These are phyloP conservation scores for Phytophthora pluvialis DNA, from an alignment of 352 stramenopile genomes.

Conservation along the genomic window DNA sequence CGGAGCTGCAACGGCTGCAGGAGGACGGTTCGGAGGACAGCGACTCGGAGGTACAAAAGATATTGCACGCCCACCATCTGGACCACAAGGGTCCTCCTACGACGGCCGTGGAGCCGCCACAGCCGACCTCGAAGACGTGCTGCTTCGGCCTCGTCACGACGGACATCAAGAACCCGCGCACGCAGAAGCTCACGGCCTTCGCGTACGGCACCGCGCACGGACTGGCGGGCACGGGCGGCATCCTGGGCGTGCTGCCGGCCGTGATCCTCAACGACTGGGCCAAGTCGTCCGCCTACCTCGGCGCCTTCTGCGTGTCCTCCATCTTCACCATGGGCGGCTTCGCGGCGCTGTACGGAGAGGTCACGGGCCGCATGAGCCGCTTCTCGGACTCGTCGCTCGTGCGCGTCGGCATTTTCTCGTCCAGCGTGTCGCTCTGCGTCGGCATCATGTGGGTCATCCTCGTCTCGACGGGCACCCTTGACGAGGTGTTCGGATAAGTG, in stretches of 20 bases:
- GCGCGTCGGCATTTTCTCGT: conserved; percentile 69
- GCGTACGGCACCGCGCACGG: conserved; percentile 88
- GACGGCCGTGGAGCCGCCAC: conserved; percentile 1
- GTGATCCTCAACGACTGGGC: conserved; percentile 82
- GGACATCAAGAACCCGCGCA: conserved; percentile 68
- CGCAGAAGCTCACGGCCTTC: conserved; percentile 76
- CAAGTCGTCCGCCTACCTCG: conserved; percentile 82
- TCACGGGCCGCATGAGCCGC: conserved; percentile 64
- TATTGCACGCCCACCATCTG: conserved; percentile 42
- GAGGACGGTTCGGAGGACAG: conserved; percentile 20
- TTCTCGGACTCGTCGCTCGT: conserved; percentile 66
- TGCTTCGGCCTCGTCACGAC: conserved; percentile 49
- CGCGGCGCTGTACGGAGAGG: conserved; percentile 77
- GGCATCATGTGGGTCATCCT: conserved; percentile 78
- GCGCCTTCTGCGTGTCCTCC: conserved; percentile 84
- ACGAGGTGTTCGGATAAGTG: conserved; percentile 68
- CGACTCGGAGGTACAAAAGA: conserved; percentile 45
- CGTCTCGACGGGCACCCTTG: conserved; percentile 67
- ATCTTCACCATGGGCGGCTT: conserved; percentile 92
- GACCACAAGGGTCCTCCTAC: conserved; percentile 35
- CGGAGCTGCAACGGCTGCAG: conserved; percentile 14
- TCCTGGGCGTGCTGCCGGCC: conserved; percentile 86
- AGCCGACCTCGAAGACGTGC: conserved; percentile 33
- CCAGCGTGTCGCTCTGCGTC: conserved; percentile 66
- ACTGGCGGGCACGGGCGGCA: conserved; percentile 68